A percentile compares a stretch with the other conserved stretches of the same genome.
Conservation (phyloP, 2,329 filamentous ascomycete genomes). For the Aspergillus calidoustus region DNA sequence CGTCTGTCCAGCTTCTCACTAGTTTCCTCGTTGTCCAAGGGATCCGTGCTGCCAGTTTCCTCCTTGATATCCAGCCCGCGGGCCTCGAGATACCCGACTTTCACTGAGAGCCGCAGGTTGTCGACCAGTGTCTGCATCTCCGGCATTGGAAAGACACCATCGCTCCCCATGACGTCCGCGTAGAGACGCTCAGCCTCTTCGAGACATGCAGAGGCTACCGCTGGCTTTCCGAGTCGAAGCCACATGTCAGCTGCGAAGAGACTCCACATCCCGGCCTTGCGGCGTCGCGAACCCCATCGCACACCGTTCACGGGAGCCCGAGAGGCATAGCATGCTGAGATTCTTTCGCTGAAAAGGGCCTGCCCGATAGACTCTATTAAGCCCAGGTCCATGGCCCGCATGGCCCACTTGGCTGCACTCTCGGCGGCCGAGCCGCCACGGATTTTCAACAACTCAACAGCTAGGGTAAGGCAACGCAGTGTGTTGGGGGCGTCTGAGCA, state of each 20-base stretch:
- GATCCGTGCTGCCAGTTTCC: constrained; percentile 35
- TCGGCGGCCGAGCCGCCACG: constrained; percentile 81
- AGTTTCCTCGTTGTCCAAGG: constrained; percentile 43
- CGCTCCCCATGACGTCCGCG: constrained; percentile 45
- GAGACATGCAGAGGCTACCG: constrained; percentile 78
- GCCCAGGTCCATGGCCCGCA: constrained; percentile 76
- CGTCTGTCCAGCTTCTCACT: constrained; percentile 62
- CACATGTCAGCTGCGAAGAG: constrained; percentile 82
- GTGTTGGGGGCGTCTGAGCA: constrained; percentile 81
- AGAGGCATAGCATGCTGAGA: constrained; percentile 81
- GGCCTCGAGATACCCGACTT: constrained; percentile 50
- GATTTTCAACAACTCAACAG: constrained; percentile 80
- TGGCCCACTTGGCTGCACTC: constrained; percentile 84
- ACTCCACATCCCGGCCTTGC: constrained; percentile 91
- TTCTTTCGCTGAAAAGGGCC: constrained; percentile 81
- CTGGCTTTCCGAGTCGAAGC: constrained; percentile 75
- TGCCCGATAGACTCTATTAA: constrained; percentile 77
- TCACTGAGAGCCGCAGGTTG: constrained; percentile 48
- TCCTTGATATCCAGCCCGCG: constrained; percentile 40
- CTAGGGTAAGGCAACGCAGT: constrained; percentile 74
- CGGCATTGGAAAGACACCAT: constrained; percentile 52
- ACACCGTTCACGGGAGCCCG: constrained; percentile 70
- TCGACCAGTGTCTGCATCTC: constrained; percentile 57
- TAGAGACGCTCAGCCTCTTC: constrained; percentile 68
- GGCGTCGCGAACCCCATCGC: constrained; percentile 70